These are phyloP conservation scores for Puccinellia tenuiflora DNA, from an alignment of 176 grass and related monocot species.

Conservation along the genomic window DNA sequence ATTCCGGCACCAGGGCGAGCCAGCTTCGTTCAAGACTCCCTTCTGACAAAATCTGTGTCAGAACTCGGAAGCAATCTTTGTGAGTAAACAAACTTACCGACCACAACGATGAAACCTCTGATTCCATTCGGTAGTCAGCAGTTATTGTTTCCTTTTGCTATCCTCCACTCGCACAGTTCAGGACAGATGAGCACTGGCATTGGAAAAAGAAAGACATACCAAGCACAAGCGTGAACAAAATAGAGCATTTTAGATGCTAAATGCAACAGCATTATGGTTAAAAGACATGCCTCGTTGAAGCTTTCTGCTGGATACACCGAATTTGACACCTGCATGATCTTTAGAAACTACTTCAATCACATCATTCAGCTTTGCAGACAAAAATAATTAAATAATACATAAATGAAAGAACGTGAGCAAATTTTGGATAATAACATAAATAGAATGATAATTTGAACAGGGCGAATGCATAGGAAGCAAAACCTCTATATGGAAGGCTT, in stretches of 20 bases:
- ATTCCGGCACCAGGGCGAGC: background rate
- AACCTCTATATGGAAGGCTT: conserved; percentile 42
- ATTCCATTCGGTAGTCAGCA: background rate
- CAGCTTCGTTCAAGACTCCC: background rate
- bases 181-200: conserved; percentile 39
- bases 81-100: conserved; percentile 12
- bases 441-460: conserved; percentile 2
- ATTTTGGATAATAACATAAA: conserved; percentile 19
- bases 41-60: conserved; percentile 11
- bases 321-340: conserved; percentile 49
- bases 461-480: conserved; percentile 34
- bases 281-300: conserved; percentile 44
- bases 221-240: conserved; percentile 53
- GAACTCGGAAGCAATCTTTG: background rate
- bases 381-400: conserved; percentile 15
- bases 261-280: conserved; percentile 6
- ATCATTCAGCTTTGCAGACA: conserved; percentile 29
- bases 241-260: conserved; percentile 10
- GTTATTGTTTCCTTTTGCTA: background rate
- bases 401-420: background rate
- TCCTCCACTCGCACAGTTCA: conserved; percentile 27
- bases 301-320: conserved; percentile 31
- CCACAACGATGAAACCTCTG: background rate
- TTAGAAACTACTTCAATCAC: conserved; percentile 41
- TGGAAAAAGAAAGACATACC: background rate